Evolutionary conservation across 805 yeast genomes (phyloP).

Genomic region (Scheffersomyces spartinae): DNA sequence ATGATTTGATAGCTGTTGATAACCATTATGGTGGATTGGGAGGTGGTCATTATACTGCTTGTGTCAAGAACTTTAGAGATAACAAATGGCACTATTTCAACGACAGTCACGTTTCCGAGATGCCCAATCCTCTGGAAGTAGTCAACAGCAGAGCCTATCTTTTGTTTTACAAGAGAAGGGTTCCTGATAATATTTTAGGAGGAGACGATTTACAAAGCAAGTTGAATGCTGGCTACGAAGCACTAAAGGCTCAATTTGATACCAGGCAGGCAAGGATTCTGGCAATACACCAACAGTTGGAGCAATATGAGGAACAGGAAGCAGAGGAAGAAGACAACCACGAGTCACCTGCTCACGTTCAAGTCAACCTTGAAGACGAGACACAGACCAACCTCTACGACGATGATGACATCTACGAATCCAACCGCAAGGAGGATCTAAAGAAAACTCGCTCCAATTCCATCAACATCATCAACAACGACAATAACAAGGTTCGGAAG

Average conservation of each 20-base stretch:
- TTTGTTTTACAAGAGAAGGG: constrained; percentile 63
- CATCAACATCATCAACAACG: too few species aligned
- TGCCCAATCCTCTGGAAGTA: constrained; percentile 46
- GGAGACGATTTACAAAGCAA: constrained; percentile 29
- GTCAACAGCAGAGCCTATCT: constrained; percentile 77
- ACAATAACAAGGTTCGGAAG: too few species aligned
- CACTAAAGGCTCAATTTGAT: constrained; percentile 8
- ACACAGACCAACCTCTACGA: too few species aligned
- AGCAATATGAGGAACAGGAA: too few species aligned
- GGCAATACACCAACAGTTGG: too few species aligned
- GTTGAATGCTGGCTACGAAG: constrained; percentile 10
- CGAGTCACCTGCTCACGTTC: too few species aligned
- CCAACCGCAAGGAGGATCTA: too few species aligned
- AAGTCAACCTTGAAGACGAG: too few species aligned
- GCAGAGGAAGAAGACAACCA: too few species aligned
- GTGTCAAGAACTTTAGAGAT: constrained; percentile 69
- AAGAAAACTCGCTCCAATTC: too few species aligned
- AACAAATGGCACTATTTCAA: constrained; percentile 81
- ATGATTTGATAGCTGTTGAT: constrained; percentile 87
- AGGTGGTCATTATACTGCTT: constrained; percentile 95
- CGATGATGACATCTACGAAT: too few species aligned
- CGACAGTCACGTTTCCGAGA: constrained; percentile 61
- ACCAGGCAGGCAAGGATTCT: too few species aligned
- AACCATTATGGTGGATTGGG: constrained; percentile 95
- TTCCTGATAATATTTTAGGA: constrained; percentile 29